These are phyloP conservation scores for Aspergillus ibericus DNA, from an alignment of 2,329 filamentous ascomycete species.

Conservation along the genomic window DNA sequence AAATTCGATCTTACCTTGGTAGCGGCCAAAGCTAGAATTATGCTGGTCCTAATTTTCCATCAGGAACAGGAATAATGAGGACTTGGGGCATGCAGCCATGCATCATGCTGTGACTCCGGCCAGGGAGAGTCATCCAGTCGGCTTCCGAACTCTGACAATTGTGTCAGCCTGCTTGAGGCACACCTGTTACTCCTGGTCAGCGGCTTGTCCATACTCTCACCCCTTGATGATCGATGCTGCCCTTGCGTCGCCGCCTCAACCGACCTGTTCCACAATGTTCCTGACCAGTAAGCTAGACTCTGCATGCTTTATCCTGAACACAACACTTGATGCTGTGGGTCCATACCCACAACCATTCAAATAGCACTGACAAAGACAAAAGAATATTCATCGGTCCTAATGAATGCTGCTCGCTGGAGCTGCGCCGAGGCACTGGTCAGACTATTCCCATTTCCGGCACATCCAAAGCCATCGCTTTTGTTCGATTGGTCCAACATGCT, in stretches of 20 bases:
- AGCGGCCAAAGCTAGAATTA: neutral
- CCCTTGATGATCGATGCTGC: conserved; percentile 1
- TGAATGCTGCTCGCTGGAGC: neutral
- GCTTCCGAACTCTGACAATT: neutral
- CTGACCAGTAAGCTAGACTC: neutral
- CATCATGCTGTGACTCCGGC: neutral
- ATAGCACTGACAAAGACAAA: neutral
- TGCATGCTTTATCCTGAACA: neutral
- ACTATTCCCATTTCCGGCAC: neutral
- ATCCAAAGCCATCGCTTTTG: neutral
- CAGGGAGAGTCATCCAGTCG: neutral
- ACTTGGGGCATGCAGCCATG: neutral
- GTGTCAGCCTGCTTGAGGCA: neutral
- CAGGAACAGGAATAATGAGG: neutral
- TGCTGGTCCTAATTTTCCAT: neutral
- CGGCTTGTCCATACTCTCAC: neutral
- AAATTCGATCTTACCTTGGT: neutral
- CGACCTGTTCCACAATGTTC: neutral
- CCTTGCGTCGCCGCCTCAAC: neutral
- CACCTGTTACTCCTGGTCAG: neutral
- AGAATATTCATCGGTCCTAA: neutral
- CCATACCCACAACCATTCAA: neutral
- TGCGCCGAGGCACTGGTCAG: neutral
- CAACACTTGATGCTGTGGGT: neutral
- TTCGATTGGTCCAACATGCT: neutral